A percentile compares a stretch with the other conserved stretches of the same genome.
phyloP scores from a whole-genome alignment of 306 rosid genomes.

The Pachyrhizus erosus region DNA sequence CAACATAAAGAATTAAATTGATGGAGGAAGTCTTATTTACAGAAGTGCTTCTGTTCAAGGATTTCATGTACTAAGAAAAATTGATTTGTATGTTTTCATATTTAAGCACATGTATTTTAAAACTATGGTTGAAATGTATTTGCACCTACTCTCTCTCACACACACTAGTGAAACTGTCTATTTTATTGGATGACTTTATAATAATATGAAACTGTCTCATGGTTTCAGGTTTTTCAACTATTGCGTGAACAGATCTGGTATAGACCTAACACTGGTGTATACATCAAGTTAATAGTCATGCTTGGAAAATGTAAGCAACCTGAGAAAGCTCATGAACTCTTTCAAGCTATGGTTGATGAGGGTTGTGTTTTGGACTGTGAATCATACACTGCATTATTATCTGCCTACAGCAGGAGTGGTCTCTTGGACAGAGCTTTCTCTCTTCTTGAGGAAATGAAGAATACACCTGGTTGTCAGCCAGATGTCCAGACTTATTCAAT shows the following conservation, averaged over 20 bases:
- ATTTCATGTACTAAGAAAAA: conserved; percentile 6
- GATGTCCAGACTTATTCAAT: conserved; percentile 92
- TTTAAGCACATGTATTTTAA: conserved; percentile 8
- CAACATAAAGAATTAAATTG: conserved; percentile 18
- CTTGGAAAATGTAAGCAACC: conserved; percentile 98
- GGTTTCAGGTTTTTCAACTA: conserved; percentile 82
- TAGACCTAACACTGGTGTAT: conserved; percentile 74
- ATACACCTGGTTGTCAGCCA: conserved; percentile 73
- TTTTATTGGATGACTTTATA: conserved; percentile 7
- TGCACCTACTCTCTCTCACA: not conserved
- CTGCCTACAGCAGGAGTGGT: conserved; percentile 92
- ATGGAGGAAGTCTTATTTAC: not conserved
- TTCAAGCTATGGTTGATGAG: conserved; percentile 84
- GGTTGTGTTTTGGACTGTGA: conserved; percentile 74
- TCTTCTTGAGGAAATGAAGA: conserved; percentile 82
- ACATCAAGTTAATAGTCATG: conserved; percentile 87
- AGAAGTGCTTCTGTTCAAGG: not conserved
- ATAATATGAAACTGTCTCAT: conserved; percentile 36
- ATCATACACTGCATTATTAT: conserved; percentile 85
- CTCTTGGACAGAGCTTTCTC: conserved; percentile 80
- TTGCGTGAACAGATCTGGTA: conserved; percentile 92
- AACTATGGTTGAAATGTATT: conserved; percentile 5
- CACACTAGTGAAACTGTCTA: conserved; percentile 12
- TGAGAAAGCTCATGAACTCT: conserved; percentile 76
- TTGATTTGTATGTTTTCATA: conserved; percentile 8